Evolutionary conservation across 2,329 filamentous ascomycete genomes (phyloP), one percentile per base, ranked within the genome.

Genomic region (Trichoderma arundinaceum): DNA sequence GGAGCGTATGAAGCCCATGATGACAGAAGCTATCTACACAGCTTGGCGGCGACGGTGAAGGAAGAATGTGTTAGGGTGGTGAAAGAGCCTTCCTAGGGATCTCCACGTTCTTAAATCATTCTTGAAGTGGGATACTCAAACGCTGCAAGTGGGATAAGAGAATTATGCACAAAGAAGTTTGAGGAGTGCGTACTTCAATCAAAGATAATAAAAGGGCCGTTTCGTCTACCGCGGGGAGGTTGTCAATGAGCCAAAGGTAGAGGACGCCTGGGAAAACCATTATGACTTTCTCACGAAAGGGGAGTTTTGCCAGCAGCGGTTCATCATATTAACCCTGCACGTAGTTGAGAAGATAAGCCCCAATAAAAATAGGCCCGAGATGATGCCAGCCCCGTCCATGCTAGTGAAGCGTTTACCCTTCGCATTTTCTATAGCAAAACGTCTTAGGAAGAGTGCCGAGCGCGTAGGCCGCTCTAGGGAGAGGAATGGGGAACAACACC

Each of bases 341-440:
- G 43, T 58, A 46, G 56, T 10, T 35, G 13, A 15, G 12, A n/a
- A 48, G 17, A 46, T 58, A 46, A 35, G 56, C 22, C 56, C 33
- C 32, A 58, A 58, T 46, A 22, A 58, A 48, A 58, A 58, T 38
- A 58, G 56, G 56, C 56, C 56, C 56, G 56, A 58, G 41, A 46
- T 46, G 28, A 35, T 46, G 28, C 41, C 28, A 58, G 56, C 56
- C 35, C 56, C 35, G 41, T 35, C 12, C 41, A 38, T 58, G 41
- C 56, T 48, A 58, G 41, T 58, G 56, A 58, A 46, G 56, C 41
- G 28, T 58, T 58, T n/a, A 46, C 35, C 22, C n/a, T 35, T 4
- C 19, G 41, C 56, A 19, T 46, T 32, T 19, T 58, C 15, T 17
- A 43, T 33, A 41, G 6, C 28, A 22, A n/a, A 58, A 15, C 19